Evolutionary conservation across 73 alveolate genomes (phyloP), one percentile per base, ranked within the genome.

Genomic region (Paramecium sonneborni): DNA sequence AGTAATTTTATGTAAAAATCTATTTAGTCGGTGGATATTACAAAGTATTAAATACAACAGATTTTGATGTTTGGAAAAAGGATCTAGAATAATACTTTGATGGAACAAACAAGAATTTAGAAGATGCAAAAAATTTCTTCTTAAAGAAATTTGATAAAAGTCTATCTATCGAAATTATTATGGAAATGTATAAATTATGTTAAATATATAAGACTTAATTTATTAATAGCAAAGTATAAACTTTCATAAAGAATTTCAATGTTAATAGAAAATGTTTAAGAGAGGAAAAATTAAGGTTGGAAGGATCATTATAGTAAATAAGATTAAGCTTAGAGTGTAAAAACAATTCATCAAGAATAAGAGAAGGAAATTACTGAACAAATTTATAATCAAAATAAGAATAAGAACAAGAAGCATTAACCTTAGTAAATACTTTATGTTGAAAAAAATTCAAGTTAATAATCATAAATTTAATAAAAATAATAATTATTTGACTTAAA

Each of bases 281-380:
- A 72, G 20, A 72, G 86, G 35, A 72, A 18, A n/a, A 35, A 72
- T 14, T 72, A 72, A 72, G 86, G 86, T 4, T 72, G 86, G 86
- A 72, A 72, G 14, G 86, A 72, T 35, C 84, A 62, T 26, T 62
- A 62, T 62, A 62, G 84, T 9, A 62, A 26, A 62, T 62, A 62
- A 62, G 84, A 62, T 26, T 62, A 62, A 26, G 84, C 84, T 30
- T 62, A 62, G 84, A 62, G 48, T 62, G 84, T 62, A 30, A 62
- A 62, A 30, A 32, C 84, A 23, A 62, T 62, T 62, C 44, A 62
- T 30, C 44, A 62, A 32, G 84, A 62, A 32, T 30, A 62, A 32
- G 84, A 62, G 44, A 62, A 62, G 9, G 84, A 62, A 62, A 62
- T 62, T 12, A 62, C 24, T 62, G 84, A 62, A 62, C 24, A 62